Conservation (phyloP, 352 stramenopile species). For the Saprolegnia parasitica region DNA sequence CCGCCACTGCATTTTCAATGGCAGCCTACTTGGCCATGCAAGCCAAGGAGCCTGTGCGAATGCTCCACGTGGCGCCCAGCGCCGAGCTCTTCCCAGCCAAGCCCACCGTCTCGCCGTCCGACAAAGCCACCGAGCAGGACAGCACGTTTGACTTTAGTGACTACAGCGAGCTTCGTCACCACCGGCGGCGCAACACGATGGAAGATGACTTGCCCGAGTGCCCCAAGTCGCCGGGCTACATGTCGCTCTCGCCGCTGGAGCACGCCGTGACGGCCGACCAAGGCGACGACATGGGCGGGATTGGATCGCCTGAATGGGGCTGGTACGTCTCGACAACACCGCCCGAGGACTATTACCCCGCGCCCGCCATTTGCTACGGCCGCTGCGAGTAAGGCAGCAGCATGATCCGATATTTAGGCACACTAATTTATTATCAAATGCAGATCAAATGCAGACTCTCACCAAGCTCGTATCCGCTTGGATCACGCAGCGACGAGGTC, state of each 20-base stretch:
- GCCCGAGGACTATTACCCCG: slow-evolving; percentile 63
- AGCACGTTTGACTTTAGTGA: slow-evolving; percentile 26
- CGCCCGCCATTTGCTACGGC: not conserved
- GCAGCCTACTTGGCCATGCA: slow-evolving; percentile 58
- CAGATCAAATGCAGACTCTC: too few relatives aligned
- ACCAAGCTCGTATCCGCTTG: too few relatives aligned
- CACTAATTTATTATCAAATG: slow-evolving; percentile 1
- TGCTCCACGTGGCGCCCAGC: not conserved
- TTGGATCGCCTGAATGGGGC: slow-evolving; percentile 56
- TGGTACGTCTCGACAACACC: slow-evolving; percentile 75
- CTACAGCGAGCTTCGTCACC: slow-evolving; percentile 39
- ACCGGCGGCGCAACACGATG: not conserved
- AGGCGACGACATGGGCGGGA: slow-evolving; percentile 36
- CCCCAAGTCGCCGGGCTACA: slow-evolving; percentile 35
- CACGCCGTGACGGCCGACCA: slow-evolving; percentile 36
- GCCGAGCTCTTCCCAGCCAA: not conserved
- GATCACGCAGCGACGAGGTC: too few relatives aligned
- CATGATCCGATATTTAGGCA: slow-evolving; percentile 1
- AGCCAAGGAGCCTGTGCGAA: slow-evolving; percentile 31
- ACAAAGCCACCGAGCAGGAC: slow-evolving; percentile 20
- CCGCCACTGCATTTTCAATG: slow-evolving; percentile 61
- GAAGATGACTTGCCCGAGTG: not conserved
- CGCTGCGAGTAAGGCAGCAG: slow-evolving; percentile 7
- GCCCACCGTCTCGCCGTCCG: not conserved
- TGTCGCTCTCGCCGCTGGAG: slow-evolving; percentile 36